A percentile compares a stretch with the other conserved stretches of the same genome.
phyloP scores from a whole-genome alignment of 1,284 basidiomycete genomes.

The Ustanciosporium gigantosporum region DNA sequence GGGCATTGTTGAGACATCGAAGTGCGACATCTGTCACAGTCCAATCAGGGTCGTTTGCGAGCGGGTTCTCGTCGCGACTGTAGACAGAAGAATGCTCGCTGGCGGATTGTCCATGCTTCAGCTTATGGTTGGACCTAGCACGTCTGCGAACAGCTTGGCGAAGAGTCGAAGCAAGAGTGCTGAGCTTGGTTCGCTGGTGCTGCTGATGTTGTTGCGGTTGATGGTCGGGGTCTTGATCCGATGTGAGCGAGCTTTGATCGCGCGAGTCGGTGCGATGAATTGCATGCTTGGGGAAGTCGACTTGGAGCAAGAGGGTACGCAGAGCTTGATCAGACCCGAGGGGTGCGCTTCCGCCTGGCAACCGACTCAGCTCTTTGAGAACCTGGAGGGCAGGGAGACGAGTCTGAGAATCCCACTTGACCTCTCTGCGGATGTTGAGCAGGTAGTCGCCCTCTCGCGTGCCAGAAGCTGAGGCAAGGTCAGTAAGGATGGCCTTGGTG shows the following conservation, averaged over 20 bases:
- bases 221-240: not conserved
- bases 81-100: constrained; percentile 7
- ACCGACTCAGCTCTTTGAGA: constrained; percentile 47
- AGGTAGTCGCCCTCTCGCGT: constrained; percentile 18
- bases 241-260: not conserved
- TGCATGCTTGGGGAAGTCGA: constrained; percentile 33
- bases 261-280: not conserved
- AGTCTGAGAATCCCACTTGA: constrained; percentile 14
- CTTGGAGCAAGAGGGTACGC: constrained; percentile 29
- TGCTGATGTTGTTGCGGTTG: too few species aligned
- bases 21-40: constrained; percentile 44
- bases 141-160: constrained; percentile 16
- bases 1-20: constrained; percentile 52
- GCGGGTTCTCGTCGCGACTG: constrained; percentile 12
- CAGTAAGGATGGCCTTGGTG: constrained; percentile 19
- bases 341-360: constrained; percentile 41
- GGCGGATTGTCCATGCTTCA: constrained; percentile 7
- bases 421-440: constrained; percentile 14
- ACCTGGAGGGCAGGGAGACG: constrained; percentile 31
- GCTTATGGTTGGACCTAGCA: too few species aligned
- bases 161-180: constrained; percentile 16
- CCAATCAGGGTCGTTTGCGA: constrained; percentile 26
- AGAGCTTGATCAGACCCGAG: constrained; percentile 20
- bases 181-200: not conserved
- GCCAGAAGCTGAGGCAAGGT: constrained; percentile 24